Conservation (phyloP, 345 rosid species). For the Melastoma malabathricum region DNA sequence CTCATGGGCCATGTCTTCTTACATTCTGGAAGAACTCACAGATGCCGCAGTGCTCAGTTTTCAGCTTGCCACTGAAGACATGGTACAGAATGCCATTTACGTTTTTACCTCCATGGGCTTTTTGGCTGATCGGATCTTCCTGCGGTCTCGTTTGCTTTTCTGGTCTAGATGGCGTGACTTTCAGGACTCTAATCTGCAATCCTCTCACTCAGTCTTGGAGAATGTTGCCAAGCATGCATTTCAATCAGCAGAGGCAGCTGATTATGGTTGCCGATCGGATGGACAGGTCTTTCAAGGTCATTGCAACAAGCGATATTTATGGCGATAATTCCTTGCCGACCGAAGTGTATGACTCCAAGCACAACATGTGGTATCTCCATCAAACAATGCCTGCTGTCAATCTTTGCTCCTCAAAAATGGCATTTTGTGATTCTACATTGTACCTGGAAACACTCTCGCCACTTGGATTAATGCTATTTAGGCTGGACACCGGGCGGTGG, state of each 20-base stretch:
- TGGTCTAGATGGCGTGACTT: constrained; percentile 74
- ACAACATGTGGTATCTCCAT: constrained; percentile 62
- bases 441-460: constrained; percentile 93
- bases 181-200: constrained; percentile 76
- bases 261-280: constrained; percentile 74
- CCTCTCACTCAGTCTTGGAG: constrained; percentile 85
- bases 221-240: constrained; percentile 70
- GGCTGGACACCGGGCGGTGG: constrained; percentile 69
- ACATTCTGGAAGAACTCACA: constrained; percentile 90
- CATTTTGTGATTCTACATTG: constrained; percentile 77
- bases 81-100: constrained; percentile 87
- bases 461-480: constrained; percentile 88
- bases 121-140: constrained; percentile 90
- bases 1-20: constrained; percentile 84
- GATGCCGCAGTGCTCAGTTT: constrained; percentile 75
- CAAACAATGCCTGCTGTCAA: constrained; percentile 94
- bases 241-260: constrained; percentile 76
- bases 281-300: constrained; percentile 67
- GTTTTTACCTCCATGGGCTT: constrained; percentile 89
- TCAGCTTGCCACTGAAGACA: constrained; percentile 75
- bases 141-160: constrained; percentile 89
- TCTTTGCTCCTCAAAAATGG: constrained; percentile 91
- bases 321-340: constrained; percentile 85
- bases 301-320: constrained; percentile 79
- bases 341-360: constrained; percentile 81